These are phyloP conservation scores for Harringtonia lauricola DNA, from an alignment of 2,329 filamentous ascomycete species.

Conservation along the genomic window DNA sequence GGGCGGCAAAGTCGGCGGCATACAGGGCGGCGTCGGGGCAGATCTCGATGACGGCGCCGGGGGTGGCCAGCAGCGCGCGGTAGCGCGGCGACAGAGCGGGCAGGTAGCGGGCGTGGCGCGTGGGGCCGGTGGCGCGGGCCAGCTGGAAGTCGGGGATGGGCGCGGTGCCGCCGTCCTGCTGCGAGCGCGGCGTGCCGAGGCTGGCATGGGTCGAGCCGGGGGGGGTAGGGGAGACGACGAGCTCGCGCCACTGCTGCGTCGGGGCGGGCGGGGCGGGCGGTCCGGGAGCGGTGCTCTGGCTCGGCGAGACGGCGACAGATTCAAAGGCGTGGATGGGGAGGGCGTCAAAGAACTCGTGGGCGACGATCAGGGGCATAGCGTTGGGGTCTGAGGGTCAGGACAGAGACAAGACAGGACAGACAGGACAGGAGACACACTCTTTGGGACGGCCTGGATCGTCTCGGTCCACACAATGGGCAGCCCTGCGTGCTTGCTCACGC, in stretches of 20 bases:
- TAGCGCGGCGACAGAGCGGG: conserved; percentile 76
- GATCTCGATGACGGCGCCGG: conserved; percentile 71
- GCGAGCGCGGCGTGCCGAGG: conserved; percentile 40
- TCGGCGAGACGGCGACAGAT: conserved; percentile 41
- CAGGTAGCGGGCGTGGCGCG: conserved; percentile 74
- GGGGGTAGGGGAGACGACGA: conserved; percentile 62
- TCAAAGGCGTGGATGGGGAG: conserved; percentile 94
- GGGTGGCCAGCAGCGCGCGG: conserved; percentile 56
- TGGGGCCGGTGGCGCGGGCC: conserved; percentile 61
- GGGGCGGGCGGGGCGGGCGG: conserved; percentile 26
- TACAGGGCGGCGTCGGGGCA: conserved; percentile 80
- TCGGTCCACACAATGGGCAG: conserved; percentile 84
- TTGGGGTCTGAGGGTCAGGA: conserved; percentile 35
- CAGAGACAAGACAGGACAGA: not conserved
- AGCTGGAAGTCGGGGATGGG: conserved; percentile 76
- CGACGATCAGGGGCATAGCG: conserved; percentile 83
- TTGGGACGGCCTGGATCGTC: conserved; percentile 72
- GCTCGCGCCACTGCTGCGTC: conserved; percentile 64
- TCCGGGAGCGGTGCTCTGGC: not conserved
- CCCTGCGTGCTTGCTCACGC: conserved; percentile 62
- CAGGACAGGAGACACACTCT: conserved; percentile 32
- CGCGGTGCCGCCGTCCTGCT: conserved; percentile 25
- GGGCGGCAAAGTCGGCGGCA: conserved; percentile 66
- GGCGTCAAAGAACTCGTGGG: conserved; percentile 97
- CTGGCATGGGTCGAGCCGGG: conserved; percentile 40